Evolutionary conservation across 108 stramenopile species (phyloP).

Genomic region (Discostella stelligeroides): DNA sequence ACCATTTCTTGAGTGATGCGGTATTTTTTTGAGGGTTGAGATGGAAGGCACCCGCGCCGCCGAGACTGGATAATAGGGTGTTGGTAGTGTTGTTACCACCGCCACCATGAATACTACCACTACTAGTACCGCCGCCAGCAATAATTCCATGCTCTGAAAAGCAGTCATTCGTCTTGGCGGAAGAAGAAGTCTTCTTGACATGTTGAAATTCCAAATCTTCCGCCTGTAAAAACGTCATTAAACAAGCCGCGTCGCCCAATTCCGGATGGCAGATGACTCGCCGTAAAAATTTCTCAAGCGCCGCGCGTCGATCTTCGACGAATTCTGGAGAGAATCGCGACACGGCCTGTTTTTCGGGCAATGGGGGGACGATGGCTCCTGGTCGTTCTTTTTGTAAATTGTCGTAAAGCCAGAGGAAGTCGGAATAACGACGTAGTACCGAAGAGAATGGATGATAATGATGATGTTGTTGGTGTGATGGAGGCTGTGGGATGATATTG

Average conservation of each 20-base stretch:
- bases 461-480: no score
- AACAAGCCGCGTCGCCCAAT: conserved; percentile 70
- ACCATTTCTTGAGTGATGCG: no score
- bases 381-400: conserved; percentile 85
- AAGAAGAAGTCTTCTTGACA: conserved; percentile 50
- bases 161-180: not conserved
- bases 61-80: not conserved
- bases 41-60: no score
- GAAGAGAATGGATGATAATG: conserved; percentile 65
- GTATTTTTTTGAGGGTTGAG: no score
- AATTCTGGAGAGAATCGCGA: conserved; percentile 89
- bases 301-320: conserved; percentile 82
- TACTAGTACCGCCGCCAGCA: no score
- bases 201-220: conserved; percentile 87
- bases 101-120: no score
- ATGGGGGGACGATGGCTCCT: conserved; percentile 94
- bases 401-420: conserved; percentile 96
- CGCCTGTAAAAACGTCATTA: conserved; percentile 90
- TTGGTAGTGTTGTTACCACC: not conserved
- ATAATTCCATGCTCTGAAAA: not conserved
- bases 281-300: conserved; percentile 88
- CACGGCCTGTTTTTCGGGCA: conserved; percentile 96
- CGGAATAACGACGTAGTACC: conserved; percentile 93
- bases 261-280: conserved; percentile 91
- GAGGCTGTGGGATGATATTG: not conserved